A percentile compares a stretch with the other conserved stretches of the same genome.
phyloP scores from a whole-genome alignment of 2,329 filamentous ascomycete genomes.

The Ceratocystis alfenasii region DNA sequence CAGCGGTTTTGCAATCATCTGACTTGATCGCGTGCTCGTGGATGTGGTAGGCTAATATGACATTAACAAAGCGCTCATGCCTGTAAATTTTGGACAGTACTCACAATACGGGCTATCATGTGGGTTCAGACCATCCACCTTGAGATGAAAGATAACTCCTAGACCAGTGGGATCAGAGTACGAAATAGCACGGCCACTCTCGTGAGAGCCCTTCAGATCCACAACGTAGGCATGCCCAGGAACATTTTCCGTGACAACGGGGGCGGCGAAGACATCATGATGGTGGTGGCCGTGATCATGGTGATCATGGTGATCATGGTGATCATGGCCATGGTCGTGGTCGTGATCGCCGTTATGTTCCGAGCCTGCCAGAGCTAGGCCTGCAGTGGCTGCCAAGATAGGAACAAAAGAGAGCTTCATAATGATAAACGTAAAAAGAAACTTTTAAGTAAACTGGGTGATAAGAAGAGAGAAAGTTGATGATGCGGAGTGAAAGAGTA shows the following conservation, averaged over 20 bases:
- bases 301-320: background rate
- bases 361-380: slow-evolving; percentile 1
- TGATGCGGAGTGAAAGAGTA: background rate
- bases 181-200: slow-evolving; percentile 16
- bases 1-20: slow-evolving; percentile 43
- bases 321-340: background rate
- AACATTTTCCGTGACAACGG: slow-evolving; percentile 15
- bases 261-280: background rate
- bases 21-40: slow-evolving; percentile 38
- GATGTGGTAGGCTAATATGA: slow-evolving; percentile 42
- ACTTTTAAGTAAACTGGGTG: slow-evolving; percentile 1
- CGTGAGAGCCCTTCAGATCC: slow-evolving; percentile 14
- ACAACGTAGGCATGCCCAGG: slow-evolving; percentile 18
- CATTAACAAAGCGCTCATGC: background rate
- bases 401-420: slow-evolving; percentile 18
- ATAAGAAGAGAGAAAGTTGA: background rate
- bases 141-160: slow-evolving; percentile 21
- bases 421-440: slow-evolving; percentile 4
- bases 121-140: slow-evolving; percentile 16
- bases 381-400: background rate
- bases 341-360: background rate
- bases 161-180: slow-evolving; percentile 21
- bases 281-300: background rate
- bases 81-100: background rate
- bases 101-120: slow-evolving; percentile 20